Evolutionary conservation across 1,139 yeast species (phyloP), one percentile per base, ranked within the genome.

Genomic region (Kodamaea plutei): DNA sequence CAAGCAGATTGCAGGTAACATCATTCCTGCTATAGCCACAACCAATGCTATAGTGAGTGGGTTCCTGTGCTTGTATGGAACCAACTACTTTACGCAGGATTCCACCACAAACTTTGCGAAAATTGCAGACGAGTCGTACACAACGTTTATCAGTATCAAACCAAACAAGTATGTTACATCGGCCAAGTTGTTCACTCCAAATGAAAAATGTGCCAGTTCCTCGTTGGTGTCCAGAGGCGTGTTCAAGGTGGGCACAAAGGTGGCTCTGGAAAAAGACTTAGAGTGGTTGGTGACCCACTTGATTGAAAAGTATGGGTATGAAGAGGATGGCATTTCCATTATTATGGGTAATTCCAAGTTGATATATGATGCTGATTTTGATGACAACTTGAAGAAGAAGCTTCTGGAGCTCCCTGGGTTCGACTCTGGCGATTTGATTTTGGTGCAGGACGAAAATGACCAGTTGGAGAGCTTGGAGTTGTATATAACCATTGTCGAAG

Each of bases 21-120:
- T 93, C 47, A 91, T 93, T 30, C 98, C 99, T 0, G 98, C 98
- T 0, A 89, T 93, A 45, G 98, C 98, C 8, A 91, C 98, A 2
- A 91, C 97, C 8, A 93, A 93, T 54, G 97, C 98, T 1, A 81
- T 91, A 13, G 80, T 91, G 40, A 89, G 96, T 0, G 98, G 98
- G 0, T 73, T 88, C 39, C 82, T 94, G 15, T 79, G 88, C 9
- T 54, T 89, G 26, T 38, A 38, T 16, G 34, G 80, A 78, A 33
- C 82, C 89, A 73, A 76, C 33, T 71, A 73, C 28, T 71, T 79
- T 48, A 47, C 46, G 16, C 29, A 47, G 10, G 40, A 25, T 8
- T 27, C 49, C 40, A 31, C 44, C 2, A 61, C 52, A 2, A 45
- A 47, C 28, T 50, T 37, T 31, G 26, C 26, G 2, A 19, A 22